A percentile compares a stretch with the other conserved stretches of the same genome.
phyloP scores from a whole-genome alignment of 306 rosid genomes.

The barrel medic (Medicago truncatula) region MtrunA17r5.0-ANR NC_053049.1:39180001-39180500 shows the following conservation, averaged over 20 bases:
- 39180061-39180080: neutral
- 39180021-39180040: neutral
- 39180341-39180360: neutral
- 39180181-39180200: too few relatives aligned
- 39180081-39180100: too few relatives aligned
- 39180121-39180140: neutral
- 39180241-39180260: too few relatives aligned
- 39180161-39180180: too few relatives aligned
- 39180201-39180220: too few relatives aligned
- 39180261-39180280: too few relatives aligned
- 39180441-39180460: neutral
- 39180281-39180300: too few relatives aligned
- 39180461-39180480: neutral
- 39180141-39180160: neutral
- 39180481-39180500: slow-evolving; percentile 11
- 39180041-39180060: too few relatives aligned
- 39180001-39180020: slow-evolving; percentile 32
- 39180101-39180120: neutral
- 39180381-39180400: neutral
- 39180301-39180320: too few relatives aligned
- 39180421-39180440: slow-evolving; percentile 19
- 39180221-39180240: too few relatives aligned
- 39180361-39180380: neutral
- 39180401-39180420: slow-evolving; percentile 7
- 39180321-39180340: neutral